Percentiles rank a stretch among this genome's conserved stretches.
phyloP scores from a whole-genome alignment of 371 early-diverging fungal genomes.

The Saksenaea vasiformis region DNA sequence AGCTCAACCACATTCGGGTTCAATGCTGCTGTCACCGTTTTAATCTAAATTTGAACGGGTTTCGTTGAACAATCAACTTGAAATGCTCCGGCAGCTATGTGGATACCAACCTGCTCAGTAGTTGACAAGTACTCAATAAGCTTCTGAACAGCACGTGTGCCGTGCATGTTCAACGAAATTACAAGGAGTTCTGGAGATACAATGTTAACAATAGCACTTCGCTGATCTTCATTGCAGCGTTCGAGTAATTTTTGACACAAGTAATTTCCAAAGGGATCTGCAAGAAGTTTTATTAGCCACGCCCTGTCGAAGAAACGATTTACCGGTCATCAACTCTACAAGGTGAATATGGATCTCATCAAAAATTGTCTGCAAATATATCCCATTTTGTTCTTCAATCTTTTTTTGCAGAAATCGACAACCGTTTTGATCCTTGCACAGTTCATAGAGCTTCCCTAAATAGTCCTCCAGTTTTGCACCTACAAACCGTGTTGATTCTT shows the following conservation, averaged over 20 bases:
- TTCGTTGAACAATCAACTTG: neutral
- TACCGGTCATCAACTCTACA: constrained; percentile 81
- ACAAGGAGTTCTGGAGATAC: constrained; percentile 74
- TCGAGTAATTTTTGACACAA: constrained; percentile 89
- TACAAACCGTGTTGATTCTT: constrained; percentile 60
- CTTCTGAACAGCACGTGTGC: constrained; percentile 96
- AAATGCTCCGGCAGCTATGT: neutral
- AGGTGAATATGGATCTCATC: constrained; percentile 75
- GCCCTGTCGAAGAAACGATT: neutral
- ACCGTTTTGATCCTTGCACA: constrained; percentile 91
- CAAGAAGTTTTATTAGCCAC: neutral
- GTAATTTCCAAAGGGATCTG: constrained; percentile 93
- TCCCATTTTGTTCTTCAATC: constrained; percentile 75
- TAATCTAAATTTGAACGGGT: constrained; percentile 49
- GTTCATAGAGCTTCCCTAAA: constrained; percentile 68
- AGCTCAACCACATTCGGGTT: constrained; percentile 79
- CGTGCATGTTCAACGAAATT: constrained; percentile 95
- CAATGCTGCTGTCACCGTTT: constrained; percentile 71
- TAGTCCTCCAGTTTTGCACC: constrained; percentile 70
- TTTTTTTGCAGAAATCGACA: constrained; percentile 87
- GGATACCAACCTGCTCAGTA: constrained; percentile 52
- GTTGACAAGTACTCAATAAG: constrained; percentile 82
- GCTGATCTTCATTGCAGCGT: constrained; percentile 74
- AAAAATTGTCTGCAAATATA: constrained; percentile 66
- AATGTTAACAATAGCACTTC: constrained; percentile 69